These are phyloP conservation scores for Nitzschia palea DNA, from an alignment of 108 stramenopile genomes.

Conservation along the genomic window DNA sequence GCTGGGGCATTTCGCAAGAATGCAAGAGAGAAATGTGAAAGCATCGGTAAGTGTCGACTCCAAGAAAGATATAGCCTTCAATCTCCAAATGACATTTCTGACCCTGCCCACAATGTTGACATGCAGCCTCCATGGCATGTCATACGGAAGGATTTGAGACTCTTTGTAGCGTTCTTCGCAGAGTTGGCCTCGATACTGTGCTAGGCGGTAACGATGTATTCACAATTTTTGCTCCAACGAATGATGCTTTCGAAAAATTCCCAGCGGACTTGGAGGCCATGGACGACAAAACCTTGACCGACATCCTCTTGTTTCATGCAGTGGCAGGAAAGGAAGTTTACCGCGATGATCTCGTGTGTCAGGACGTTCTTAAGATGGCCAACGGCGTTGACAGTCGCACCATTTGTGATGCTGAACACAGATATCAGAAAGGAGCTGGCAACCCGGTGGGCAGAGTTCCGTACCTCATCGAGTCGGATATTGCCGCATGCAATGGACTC, in stretches of 20 bases:
- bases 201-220: background rate
- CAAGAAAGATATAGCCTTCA: background rate
- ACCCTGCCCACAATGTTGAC: background rate
- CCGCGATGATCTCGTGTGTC: background rate
- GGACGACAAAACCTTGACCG: background rate
- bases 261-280: background rate
- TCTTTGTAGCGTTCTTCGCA: background rate
- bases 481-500: slow-evolving; percentile 9
- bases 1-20: background rate
- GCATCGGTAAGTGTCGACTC: background rate
- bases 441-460: background rate
- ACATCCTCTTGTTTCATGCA: slow-evolving; percentile 4
- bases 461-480: background rate
- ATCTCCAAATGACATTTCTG: background rate
- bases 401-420: background rate
- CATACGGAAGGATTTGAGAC: background rate
- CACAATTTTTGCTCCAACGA: background rate
- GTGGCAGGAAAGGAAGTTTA: background rate
- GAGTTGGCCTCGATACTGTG: background rate
- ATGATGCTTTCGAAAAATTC: background rate
- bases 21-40: background rate
- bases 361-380: slow-evolving; percentile 1
- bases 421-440: slow-evolving; percentile 19
- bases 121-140: background rate
- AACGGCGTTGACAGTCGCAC: slow-evolving; percentile 15